These are phyloP conservation scores for Davidsoniella australis DNA, from an alignment of 2,329 filamentous ascomycete genomes.

Conservation along the genomic window DNA sequence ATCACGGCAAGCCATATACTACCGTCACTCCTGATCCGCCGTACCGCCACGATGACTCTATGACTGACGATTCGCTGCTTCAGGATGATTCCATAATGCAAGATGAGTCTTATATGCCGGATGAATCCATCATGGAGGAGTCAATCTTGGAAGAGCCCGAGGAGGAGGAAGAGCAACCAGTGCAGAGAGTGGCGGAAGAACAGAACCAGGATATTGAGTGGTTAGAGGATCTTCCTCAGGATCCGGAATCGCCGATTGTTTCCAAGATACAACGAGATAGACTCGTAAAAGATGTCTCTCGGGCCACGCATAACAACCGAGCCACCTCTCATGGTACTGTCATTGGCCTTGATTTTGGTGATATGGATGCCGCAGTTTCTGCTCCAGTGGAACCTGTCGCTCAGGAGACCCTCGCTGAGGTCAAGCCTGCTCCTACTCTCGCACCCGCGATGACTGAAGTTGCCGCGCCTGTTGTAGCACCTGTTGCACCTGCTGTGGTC, in stretches of 20 bases:
- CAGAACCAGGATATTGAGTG: no score
- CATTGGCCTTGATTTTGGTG: no score
- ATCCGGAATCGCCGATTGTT: no score
- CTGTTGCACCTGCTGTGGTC: background rate
- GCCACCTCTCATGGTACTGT: no score
- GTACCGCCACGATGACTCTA: background rate
- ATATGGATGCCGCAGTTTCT: background rate
- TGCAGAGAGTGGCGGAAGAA: background rate
- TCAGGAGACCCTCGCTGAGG: background rate
- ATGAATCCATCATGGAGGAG: background rate
- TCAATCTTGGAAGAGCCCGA: conserved; percentile 8
- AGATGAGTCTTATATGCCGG: no score
- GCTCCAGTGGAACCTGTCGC: background rate
- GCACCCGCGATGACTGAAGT: background rate
- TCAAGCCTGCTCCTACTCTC: background rate
- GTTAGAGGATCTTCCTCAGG: background rate
- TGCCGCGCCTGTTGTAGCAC: background rate
- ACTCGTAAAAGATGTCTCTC: no score
- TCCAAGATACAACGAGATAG: no score
- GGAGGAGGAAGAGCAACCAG: background rate
- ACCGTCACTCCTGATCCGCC: conserved; percentile 1
- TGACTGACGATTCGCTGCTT: no score
- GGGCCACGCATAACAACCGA: no score
- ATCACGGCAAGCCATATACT: background rate
- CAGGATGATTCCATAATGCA: no score